Percentiles rank a stretch among this genome's conserved stretches.
Conservation (phyloP, 176 grass and related monocot genomes). For the Thalia dealbata region DNA sequence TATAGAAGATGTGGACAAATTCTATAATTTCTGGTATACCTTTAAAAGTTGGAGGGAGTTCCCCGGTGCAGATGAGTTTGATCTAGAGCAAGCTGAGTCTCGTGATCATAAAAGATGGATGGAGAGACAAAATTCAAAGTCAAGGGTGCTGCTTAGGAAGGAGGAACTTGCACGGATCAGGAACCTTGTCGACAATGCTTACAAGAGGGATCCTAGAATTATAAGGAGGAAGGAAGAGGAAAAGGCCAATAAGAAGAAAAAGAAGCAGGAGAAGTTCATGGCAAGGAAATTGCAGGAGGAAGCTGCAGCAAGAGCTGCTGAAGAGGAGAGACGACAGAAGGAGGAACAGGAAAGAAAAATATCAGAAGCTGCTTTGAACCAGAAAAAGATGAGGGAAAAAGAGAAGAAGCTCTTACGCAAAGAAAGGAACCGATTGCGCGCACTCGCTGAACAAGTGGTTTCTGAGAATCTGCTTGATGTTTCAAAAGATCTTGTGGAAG, state of each 20-base stretch:
- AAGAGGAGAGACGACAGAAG: constrained; percentile 65
- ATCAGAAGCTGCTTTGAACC: constrained; percentile 53
- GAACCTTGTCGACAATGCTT: constrained; percentile 85
- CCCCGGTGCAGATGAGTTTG: constrained; percentile 80
- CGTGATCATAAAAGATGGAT: constrained; percentile 98
- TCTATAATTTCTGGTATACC: constrained; percentile 93
- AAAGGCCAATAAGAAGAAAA: constrained; percentile 82
- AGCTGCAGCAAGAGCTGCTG: constrained; percentile 56
- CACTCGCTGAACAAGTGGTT: constrained; percentile 32
- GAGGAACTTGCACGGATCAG: constrained; percentile 53
- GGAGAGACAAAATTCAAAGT: constrained; percentile 83
- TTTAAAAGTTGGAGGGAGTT: constrained; percentile 99
- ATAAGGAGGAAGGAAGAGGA: constrained; percentile 73
- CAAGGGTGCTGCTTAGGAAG: constrained; percentile 77
- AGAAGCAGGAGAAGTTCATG: constrained; percentile 67
- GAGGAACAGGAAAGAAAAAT: constrained; percentile 67
- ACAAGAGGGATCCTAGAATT: constrained; percentile 80
- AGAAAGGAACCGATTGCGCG: constrained; percentile 62
- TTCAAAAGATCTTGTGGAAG: constrained; percentile 60
- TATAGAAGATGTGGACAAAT: constrained; percentile 57
- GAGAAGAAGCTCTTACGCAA: constrained; percentile 86
- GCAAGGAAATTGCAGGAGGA: constrained; percentile 86
- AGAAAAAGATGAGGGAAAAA: constrained; percentile 86
- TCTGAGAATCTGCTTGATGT: constrained; percentile 31
- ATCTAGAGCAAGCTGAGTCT: constrained; percentile 89